Conservation (phyloP, 2,329 filamentous ascomycete genomes). For the Ascochyta rabiei region DNA sequence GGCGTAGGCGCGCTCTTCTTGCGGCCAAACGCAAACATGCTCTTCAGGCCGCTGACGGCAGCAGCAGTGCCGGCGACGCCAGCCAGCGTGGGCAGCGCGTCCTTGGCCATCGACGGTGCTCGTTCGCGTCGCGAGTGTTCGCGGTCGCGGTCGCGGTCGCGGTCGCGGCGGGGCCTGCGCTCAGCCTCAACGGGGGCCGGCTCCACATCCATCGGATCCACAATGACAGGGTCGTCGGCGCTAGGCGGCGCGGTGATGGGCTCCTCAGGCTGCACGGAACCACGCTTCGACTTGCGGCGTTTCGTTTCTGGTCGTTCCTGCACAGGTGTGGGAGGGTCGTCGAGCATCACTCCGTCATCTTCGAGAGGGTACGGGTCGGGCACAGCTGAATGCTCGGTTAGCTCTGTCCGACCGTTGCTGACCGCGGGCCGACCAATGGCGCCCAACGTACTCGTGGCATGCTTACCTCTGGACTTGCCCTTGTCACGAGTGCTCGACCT, state of each 20-base stretch:
- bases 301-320: slow-evolving; percentile 44
- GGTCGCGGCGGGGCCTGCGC: slow-evolving; percentile 50
- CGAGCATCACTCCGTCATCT: slow-evolving; percentile 64
- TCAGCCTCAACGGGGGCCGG: slow-evolving; percentile 54
- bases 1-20: slow-evolving; percentile 37
- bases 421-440: slow-evolving; percentile 31
- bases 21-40: slow-evolving; percentile 53
- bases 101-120: slow-evolving; percentile 68
- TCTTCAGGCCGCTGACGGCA: slow-evolving; percentile 62
- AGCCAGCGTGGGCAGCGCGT: slow-evolving; percentile 46
- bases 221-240: slow-evolving; percentile 53
- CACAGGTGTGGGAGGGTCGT: slow-evolving; percentile 44
- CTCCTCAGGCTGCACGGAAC: slow-evolving; percentile 43
- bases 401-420: slow-evolving; percentile 45
- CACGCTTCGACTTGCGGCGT: slow-evolving; percentile 51
- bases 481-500: slow-evolving; percentile 52
- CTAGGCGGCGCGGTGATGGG: slow-evolving; percentile 46
- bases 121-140: slow-evolving; percentile 50
- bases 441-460: slow-evolving; percentile 24
- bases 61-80: slow-evolving; percentile 40
- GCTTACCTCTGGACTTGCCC: slow-evolving; percentile 58
- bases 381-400: slow-evolving; percentile 45
- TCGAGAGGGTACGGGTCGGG: slow-evolving; percentile 67
- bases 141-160: slow-evolving; percentile 32
- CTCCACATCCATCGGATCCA: slow-evolving; percentile 46